phyloP scores from a whole-genome alignment of 768 basidiomycete genomes.

The Suillus hirtellus region DNA sequence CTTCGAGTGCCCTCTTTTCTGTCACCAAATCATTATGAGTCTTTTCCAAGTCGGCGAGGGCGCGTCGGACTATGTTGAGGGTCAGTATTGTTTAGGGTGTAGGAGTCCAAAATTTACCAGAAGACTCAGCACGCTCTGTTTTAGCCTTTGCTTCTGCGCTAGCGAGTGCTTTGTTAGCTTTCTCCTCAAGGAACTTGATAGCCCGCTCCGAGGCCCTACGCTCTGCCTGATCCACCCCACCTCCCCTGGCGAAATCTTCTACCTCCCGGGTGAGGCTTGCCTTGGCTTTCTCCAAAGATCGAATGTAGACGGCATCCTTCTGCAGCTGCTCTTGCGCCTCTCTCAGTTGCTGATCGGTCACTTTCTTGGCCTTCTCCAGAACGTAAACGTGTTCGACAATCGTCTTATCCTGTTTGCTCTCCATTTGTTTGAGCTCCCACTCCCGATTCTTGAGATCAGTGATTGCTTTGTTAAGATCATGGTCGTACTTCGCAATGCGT shows the following conservation, averaged over 20 bases:
- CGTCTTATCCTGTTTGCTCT: constrained; percentile 92
- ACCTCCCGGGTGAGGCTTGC: constrained; percentile 71
- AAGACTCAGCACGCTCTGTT: constrained; percentile 63
- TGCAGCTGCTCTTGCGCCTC: constrained; percentile 80
- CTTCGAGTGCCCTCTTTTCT: constrained; percentile 54
- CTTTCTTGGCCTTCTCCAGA: constrained; percentile 90
- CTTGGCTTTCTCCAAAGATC: constrained; percentile 85
- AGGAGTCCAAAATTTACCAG: constrained; percentile 41
- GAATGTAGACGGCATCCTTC: constrained; percentile 72
- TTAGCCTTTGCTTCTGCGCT: constrained; percentile 69
- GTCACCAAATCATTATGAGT: constrained; percentile 48
- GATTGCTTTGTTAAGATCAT: constrained; percentile 79
- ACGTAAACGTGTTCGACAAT: constrained; percentile 98
- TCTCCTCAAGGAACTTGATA: constrained; percentile 60
- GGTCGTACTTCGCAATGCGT: constrained; percentile 67
- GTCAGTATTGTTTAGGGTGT: constrained; percentile 11
- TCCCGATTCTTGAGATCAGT: constrained; percentile 79
- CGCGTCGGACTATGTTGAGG: constrained; percentile 50
- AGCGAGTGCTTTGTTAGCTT: constrained; percentile 51
- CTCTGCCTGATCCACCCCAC: constrained; percentile 67
- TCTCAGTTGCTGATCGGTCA: constrained; percentile 87
- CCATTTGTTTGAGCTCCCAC: constrained; percentile 83
- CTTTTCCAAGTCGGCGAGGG: constrained; percentile 63
- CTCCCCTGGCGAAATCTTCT: constrained; percentile 78
- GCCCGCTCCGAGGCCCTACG: constrained; percentile 71